Percentiles rank a stretch among this genome's conserved stretches.
Conservation (phyloP, 108 stramenopile species). For the Stephanodiscus minutulus region DNA sequence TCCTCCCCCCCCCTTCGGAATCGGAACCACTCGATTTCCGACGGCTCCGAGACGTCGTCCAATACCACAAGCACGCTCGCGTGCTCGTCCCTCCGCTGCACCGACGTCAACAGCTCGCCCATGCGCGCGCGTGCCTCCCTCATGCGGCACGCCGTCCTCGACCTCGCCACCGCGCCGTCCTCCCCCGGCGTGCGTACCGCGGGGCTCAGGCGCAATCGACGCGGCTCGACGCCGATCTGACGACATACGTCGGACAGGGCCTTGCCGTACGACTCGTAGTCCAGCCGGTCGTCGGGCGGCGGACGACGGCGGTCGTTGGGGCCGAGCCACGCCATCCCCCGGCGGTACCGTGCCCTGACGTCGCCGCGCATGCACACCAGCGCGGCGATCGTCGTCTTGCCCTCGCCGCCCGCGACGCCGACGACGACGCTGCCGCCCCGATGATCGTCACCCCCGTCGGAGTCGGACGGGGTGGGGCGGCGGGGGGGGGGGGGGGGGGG, state of each 20-base stretch:
- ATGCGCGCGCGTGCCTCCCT: constrained; percentile 65
- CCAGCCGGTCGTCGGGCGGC: constrained; percentile 49
- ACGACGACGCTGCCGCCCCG: constrained; percentile 5
- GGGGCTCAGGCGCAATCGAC: constrained; percentile 21
- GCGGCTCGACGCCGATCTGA: constrained; percentile 21
- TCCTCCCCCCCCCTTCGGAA: constrained; percentile 49
- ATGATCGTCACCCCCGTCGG: neutral
- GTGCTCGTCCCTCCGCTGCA: constrained; percentile 14
- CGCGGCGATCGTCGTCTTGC: constrained; percentile 78
- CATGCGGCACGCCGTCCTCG: constrained; percentile 76
- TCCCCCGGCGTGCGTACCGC: constrained; percentile 64
- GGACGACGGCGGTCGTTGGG: constrained; percentile 52
- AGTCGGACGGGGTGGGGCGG: no score
- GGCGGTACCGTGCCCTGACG: constrained; percentile 58
- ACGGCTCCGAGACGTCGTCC: constrained; percentile 67
- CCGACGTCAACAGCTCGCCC: constrained; percentile 57
- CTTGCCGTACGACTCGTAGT: constrained; percentile 33
- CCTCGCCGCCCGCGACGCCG: constrained; percentile 46
- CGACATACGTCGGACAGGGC: constrained; percentile 19
- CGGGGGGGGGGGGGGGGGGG: no score
- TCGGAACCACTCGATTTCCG: constrained; percentile 79
- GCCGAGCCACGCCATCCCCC: constrained; percentile 73
- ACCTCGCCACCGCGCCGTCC: constrained; percentile 44
- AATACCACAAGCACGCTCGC: constrained; percentile 65
- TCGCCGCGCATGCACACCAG: constrained; percentile 68